Evolutionary conservation across 441 rosid genomes (phyloP), one percentile per base, ranked within the genome.

Genomic region (Metrosideros polymorpha): DNA sequence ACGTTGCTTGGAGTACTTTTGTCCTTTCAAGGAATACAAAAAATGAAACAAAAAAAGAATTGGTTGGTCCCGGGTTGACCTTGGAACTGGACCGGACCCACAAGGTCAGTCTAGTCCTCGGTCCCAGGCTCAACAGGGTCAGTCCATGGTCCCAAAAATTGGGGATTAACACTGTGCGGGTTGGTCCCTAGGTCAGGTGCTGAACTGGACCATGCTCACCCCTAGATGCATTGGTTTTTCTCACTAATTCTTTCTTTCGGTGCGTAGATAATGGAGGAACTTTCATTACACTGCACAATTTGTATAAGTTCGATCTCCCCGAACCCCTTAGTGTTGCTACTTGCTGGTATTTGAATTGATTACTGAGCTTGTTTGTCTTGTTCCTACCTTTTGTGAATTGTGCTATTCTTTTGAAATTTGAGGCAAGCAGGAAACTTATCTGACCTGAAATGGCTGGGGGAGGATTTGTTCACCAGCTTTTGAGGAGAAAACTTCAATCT

Each of bases 381-480:
- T 71, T 71, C 79, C 79, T 6, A 1, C n/a, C 79, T 39, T 39
- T 71, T 71, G 79, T 7, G 0, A 2, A 22, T 71, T 12, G 79
- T 39, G 79, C 49, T 6, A 22, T 71, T 2, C 47, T 71, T 71
- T 71, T 39, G 79, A 47, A 47, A 71, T 71, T 71, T 22, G 49
- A 22, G 47, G 79, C 79, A 6, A 39, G 9, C 79, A 71, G 79
- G 17, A 3, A 71, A 71, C 79, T 71, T 17, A 12, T 71, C 42
- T 77, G 53, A 54, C 77, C 86, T 89, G 84, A 91, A 91, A 98
- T 98, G 99, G 96, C 91, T 92, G 99, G 99, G 89, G 96, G 96
- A 92, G 95, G 95, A 89, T 86, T 95, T 82, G 93, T 98, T 93
- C 95, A 91, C 91, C 99, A 93, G 92, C 96, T 96, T 88, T 92